Base-by-base conservation (phyloP, 1,284 basidiomycete species). In the Pascua guehoae region DNA sequence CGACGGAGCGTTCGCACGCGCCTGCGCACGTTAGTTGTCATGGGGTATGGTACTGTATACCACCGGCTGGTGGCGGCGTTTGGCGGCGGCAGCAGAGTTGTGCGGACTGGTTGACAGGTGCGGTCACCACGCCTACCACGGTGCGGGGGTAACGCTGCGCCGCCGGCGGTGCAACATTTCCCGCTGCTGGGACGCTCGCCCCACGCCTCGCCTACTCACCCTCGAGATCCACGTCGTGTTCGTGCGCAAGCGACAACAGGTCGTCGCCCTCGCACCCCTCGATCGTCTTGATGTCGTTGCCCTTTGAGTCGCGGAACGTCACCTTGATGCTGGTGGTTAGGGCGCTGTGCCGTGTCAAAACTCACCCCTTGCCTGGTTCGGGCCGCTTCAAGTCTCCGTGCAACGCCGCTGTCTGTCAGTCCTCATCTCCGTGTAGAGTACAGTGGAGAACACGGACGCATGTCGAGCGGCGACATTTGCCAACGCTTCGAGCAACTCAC, bases 161-260 rank as follows among this genome's bases (percentile, higher is more conserved):
- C 39, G 39, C 14, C 39, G 39, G 39, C 39, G 14, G 8, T 14
- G 9, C 39, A 40, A 40, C 39, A 40, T 14, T 14, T 8, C 39
- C 8, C 39, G 9, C 39, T 8, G 9, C 39, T 40, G 39, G n/a
- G n/a, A n/a, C n/a, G n/a, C n/a, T n/a, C n/a, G n/a, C n/a, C n/a
- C n/a, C n/a, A n/a, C n/a, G 18, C n/a, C n/a, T n/a, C n/a, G n/a
- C n/a, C n/a, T n/a, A 69, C 83, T 63, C 58, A 88, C 93, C 94
- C 82, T 98, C 95, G n/a, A 98, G 82, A 72, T 98, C 95, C 56
- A 98, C 86, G 69, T 98, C 95, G 73, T 96, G 86, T 76, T 98
- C 94, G 73, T 97, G 94, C 3, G 95, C 94, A 57, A 98, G 82
- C 46, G 86, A 85, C 45, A 98, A 80, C 38, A 98, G 79, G 73